Evolutionary conservation across 306 rosid species (phyloP).

Genomic region (Begonia peltatifolia): DNA sequence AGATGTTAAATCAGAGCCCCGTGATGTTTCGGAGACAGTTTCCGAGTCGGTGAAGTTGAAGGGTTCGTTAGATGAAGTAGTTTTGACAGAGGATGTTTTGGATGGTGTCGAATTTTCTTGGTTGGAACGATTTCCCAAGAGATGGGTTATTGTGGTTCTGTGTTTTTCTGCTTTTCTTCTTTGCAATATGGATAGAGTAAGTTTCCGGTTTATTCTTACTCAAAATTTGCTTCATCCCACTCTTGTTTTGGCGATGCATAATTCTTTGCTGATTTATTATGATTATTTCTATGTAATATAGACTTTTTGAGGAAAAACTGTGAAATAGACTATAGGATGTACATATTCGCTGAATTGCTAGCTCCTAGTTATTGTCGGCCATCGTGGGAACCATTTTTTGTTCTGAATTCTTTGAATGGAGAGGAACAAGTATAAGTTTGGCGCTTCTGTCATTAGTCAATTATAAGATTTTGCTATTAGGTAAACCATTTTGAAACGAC

Average conservation of each 20-base stretch:
- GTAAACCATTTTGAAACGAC: not conserved
- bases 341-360: too few relatives aligned
- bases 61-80: conserved; percentile 11
- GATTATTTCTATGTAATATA: too few relatives aligned
- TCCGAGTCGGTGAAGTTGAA: conserved; percentile 27
- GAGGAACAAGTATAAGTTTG: not conserved
- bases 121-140: conserved; percentile 70
- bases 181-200: conserved; percentile 96
- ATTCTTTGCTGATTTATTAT: too few relatives aligned
- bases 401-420: not conserved
- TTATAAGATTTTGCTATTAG: too few relatives aligned
- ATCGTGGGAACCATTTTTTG: too few relatives aligned
- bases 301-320: too few relatives aligned
- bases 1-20: conserved; percentile 52
- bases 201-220: not conserved
- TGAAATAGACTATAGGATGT: too few relatives aligned
- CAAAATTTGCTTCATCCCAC: not conserved
- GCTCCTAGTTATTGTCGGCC: too few relatives aligned
- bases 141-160: conserved; percentile 88
- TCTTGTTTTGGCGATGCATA: too few relatives aligned
- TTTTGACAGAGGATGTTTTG: conserved; percentile 17
- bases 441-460: too few relatives aligned
- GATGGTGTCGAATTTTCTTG: conserved; percentile 28
- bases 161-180: conserved; percentile 91
- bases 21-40: conserved; percentile 19